Percentiles rank a stretch among this genome's conserved stretches.
These are phyloP conservation scores for Starmerella floris DNA, from an alignment of 805 yeast species.

Conservation along the genomic window DNA sequence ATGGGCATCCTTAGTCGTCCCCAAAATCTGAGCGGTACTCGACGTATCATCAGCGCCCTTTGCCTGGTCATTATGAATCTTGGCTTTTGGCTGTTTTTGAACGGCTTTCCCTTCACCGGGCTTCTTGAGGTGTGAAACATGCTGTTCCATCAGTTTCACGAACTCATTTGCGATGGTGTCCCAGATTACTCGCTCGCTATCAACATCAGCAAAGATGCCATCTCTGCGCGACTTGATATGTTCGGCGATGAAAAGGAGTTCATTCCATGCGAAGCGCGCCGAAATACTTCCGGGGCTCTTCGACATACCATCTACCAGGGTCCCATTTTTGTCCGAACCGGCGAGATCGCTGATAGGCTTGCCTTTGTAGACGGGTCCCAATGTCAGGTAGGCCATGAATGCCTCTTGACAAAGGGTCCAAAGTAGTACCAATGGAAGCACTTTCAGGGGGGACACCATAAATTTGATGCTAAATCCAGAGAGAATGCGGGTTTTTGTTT, in stretches of 20 bases:
- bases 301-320: slow-evolving; percentile 29
- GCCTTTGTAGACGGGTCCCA: slow-evolving; percentile 28
- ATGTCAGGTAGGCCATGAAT: slow-evolving; percentile 26
- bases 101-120: background rate
- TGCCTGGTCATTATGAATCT: background rate
- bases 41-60: background rate
- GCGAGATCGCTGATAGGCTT: slow-evolving; percentile 12
- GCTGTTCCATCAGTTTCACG: background rate
- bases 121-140: background rate
- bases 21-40: background rate
- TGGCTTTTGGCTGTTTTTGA: background rate
- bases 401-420: slow-evolving; percentile 24
- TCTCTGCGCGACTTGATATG: slow-evolving; percentile 25
- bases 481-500: background rate
- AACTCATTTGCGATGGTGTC: slow-evolving; percentile 17
- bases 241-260: slow-evolving; percentile 26
- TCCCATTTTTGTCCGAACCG: slow-evolving; percentile 28
- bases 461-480: slow-evolving; percentile 7
- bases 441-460: slow-evolving; percentile 1
- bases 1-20: background rate
- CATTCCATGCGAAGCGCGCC: slow-evolving; percentile 30
- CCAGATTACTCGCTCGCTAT: slow-evolving; percentile 27
- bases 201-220: slow-evolving; percentile 28
- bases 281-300: slow-evolving; percentile 20
- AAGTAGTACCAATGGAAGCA: slow-evolving; percentile 13